These are phyloP conservation scores for Hygrophoropsis aurantiaca DNA, from an alignment of 768 basidiomycete species.

Conservation along the genomic window DNA sequence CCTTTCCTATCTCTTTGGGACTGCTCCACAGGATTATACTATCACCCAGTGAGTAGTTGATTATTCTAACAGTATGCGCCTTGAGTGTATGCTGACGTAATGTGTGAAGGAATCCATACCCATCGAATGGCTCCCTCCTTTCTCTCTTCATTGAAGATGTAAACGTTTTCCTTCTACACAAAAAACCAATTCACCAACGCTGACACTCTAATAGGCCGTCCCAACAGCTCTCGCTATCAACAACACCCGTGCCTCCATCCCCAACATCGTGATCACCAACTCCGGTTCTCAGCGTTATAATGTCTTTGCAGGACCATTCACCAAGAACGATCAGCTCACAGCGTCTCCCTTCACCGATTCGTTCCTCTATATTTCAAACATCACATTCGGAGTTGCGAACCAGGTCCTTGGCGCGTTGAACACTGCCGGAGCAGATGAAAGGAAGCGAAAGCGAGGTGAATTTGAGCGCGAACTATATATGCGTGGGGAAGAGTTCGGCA, in stretches of 20 bases:
- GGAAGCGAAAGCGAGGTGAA: constrained; percentile 30
- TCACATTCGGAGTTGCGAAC: constrained; percentile 50
- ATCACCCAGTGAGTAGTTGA: constrained; percentile 49
- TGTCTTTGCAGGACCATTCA: constrained; percentile 68
- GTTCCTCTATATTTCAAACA: constrained; percentile 61
- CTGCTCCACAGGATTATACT: constrained; percentile 75
- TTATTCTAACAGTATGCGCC: constrained; percentile 5
- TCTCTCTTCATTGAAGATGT: constrained; percentile 55
- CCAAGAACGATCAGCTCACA: constrained; percentile 79
- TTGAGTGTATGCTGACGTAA: too few relatives aligned
- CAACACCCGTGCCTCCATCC: constrained; percentile 58
- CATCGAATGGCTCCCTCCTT: constrained; percentile 59
- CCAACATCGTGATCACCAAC: constrained; percentile 65
- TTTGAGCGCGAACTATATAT: constrained; percentile 28
- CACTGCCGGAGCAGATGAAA: constrained; percentile 36
- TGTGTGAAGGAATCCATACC: constrained; percentile 52
- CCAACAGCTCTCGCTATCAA: constrained; percentile 59
- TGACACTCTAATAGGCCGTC: constrained; percentile 37
- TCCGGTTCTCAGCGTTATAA: constrained; percentile 67
- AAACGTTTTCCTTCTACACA: constrained; percentile 6
- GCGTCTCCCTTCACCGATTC: constrained; percentile 66
- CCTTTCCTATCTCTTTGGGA: constrained; percentile 63
- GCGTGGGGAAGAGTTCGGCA: constrained; percentile 51
- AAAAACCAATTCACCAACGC: not conserved
- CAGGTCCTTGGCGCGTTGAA: constrained; percentile 57